phyloP scores from a whole-genome alignment of 257 asterid species.

The Plantago major region DNA sequence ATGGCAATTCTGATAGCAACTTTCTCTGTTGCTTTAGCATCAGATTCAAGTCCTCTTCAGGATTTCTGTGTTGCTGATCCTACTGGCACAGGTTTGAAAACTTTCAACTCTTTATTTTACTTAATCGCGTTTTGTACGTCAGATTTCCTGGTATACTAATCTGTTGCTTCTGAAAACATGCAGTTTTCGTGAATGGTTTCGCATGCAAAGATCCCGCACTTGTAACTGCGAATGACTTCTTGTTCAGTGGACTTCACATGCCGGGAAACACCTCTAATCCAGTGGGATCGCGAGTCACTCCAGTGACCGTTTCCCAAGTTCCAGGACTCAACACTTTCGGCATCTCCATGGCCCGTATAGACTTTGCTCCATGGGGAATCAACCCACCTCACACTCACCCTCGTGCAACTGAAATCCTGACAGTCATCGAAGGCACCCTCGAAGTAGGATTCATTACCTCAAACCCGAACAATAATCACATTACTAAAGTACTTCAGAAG shows the following conservation, averaged over 20 bases:
- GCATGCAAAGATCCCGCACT: slow-evolving; percentile 24
- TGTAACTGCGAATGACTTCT: slow-evolving; percentile 21
- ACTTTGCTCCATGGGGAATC: slow-evolving; percentile 26
- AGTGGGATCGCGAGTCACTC: slow-evolving; percentile 23
- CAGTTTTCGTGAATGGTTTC: slow-evolving; percentile 26
- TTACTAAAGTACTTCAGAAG: slow-evolving; percentile 17
- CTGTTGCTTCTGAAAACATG: not conserved
- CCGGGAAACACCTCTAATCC: slow-evolving; percentile 24
- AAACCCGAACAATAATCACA: slow-evolving; percentile 21
- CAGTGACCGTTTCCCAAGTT: slow-evolving; percentile 12
- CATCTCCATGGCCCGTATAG: slow-evolving; percentile 26
- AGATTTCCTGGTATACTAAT: not conserved
- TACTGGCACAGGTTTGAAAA: slow-evolving; percentile 22
- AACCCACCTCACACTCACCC: slow-evolving; percentile 25
- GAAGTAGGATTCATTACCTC: slow-evolving; percentile 27
- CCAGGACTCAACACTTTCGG: slow-evolving; percentile 32
- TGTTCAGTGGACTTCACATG: slow-evolving; percentile 20
- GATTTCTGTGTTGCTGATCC: slow-evolving; percentile 45
- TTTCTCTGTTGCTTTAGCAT: slow-evolving; percentile 23
- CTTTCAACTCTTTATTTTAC: not conserved
- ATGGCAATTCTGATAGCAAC: slow-evolving; percentile 14
- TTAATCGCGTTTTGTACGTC: not conserved
- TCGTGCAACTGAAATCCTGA: slow-evolving; percentile 26
- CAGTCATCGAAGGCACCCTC: slow-evolving; percentile 20
- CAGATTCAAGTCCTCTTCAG: slow-evolving; percentile 43